Percentiles rank a stretch among this genome's conserved stretches.
Conservation (phyloP, 2,329 filamentous ascomycete species). For the Hirsutella rhossiliensis region DNA sequence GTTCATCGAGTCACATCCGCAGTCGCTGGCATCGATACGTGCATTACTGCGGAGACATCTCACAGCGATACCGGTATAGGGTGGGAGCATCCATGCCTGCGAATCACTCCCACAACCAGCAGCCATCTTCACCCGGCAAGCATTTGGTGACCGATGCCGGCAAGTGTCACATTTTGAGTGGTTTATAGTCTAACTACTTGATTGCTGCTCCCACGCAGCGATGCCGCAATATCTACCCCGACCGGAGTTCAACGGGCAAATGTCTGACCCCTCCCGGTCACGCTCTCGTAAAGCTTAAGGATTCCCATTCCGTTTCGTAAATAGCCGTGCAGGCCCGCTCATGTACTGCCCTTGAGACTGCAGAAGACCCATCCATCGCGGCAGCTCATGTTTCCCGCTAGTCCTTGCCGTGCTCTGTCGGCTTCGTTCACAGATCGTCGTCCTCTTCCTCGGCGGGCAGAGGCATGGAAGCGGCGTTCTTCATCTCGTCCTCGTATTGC, state of each 20-base stretch:
- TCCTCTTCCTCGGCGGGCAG: constrained; percentile 92
- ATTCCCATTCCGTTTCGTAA: constrained; percentile 22
- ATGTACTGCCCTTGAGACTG: constrained; percentile 14
- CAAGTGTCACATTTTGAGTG: constrained; percentile 13
- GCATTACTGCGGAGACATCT: no score
- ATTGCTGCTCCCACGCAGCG: constrained; percentile 17
- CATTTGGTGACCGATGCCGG: neutral
- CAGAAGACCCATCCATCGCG: constrained; percentile 9
- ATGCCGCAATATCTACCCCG: constrained; percentile 19
- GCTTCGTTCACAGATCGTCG: constrained; percentile 43
- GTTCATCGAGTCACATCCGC: no score
- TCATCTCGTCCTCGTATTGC: constrained; percentile 84
- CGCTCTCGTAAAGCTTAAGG: constrained; percentile 22
- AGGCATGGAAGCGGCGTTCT: constrained; percentile 64
- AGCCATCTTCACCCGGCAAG: neutral
- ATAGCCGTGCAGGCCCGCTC: constrained; percentile 22
- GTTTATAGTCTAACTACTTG: constrained; percentile 25
- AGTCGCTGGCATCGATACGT: no score
- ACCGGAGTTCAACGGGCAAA: constrained; percentile 16
- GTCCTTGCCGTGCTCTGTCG: constrained; percentile 6
- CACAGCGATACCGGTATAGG: no score
- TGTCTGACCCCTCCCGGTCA: constrained; percentile 18
- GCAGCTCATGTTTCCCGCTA: constrained; percentile 12
- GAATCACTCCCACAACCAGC: neutral
- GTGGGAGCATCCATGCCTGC: no score